phyloP scores from a whole-genome alignment of 179 eudicot genomes.

The Spinacia oleracea region DNA sequence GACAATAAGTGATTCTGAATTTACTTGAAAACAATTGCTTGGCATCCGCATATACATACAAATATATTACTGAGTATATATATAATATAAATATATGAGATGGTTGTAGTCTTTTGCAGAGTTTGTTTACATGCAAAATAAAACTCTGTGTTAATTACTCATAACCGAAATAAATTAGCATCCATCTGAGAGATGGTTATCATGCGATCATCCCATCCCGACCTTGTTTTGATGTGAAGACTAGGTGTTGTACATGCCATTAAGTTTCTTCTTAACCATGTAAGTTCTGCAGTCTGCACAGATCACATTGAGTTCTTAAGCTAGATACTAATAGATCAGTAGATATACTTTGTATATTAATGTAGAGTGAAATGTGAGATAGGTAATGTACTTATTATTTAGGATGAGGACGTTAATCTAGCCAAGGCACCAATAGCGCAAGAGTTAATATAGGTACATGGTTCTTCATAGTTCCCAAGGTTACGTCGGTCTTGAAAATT shows the following conservation, averaged over 20 bases:
- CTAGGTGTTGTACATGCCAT: not conserved
- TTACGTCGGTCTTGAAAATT: slow-evolving; percentile 58
- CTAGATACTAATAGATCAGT: not conserved
- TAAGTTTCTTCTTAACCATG: not conserved
- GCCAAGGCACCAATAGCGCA: slow-evolving; percentile 77
- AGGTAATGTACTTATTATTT: not conserved
- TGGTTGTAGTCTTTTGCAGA: not conserved
- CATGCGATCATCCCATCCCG: not conserved
- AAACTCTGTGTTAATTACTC: not conserved
- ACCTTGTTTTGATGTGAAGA: not conserved
- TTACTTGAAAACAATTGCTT: not conserved
- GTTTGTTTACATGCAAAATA: slow-evolving; percentile 8
- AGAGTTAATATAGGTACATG: slow-evolving; percentile 74
- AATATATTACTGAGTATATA: not conserved
- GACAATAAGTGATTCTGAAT: not conserved
- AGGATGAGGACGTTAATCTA: slow-evolving; percentile 44
- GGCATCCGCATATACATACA: not conserved
- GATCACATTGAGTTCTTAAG: too few species aligned
- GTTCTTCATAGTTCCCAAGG: slow-evolving; percentile 57
- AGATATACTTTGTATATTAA: not conserved
- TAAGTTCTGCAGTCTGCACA: slow-evolving; percentile 2
- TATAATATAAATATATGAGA: not conserved
- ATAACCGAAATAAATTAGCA: not conserved
- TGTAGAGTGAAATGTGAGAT: not conserved
- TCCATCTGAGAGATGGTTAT: not conserved